phyloP scores from a whole-genome alignment of 164 flowering plant genomes.

The Chimonanthus praecox region DNA sequence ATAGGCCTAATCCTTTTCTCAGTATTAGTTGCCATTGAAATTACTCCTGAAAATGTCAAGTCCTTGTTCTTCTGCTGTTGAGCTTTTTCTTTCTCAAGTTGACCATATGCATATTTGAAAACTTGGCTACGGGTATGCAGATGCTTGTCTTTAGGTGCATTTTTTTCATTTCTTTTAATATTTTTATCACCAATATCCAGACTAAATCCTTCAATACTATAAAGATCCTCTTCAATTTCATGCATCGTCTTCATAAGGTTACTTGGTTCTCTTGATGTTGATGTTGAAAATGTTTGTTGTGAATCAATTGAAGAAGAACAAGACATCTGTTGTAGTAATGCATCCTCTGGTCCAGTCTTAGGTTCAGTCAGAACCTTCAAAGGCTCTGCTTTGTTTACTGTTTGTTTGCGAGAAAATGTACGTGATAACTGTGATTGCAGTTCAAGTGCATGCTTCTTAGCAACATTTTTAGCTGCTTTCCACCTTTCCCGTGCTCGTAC shows the following conservation, averaged over 20 bases:
- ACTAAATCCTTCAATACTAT: slow-evolving; percentile 62
- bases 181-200: slow-evolving; percentile 66
- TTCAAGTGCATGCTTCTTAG: slow-evolving; percentile 66
- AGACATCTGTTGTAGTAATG: slow-evolving; percentile 28
- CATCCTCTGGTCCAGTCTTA: slow-evolving; percentile 46
- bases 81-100: slow-evolving; percentile 96
- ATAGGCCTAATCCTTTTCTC: slow-evolving; percentile 60
- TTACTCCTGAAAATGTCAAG: slow-evolving; percentile 80
- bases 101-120: slow-evolving; percentile 94
- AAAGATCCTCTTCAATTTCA: slow-evolving; percentile 55
- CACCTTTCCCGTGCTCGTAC: slow-evolving; percentile 90
- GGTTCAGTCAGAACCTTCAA: slow-evolving; percentile 28
- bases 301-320: slow-evolving; percentile 20
- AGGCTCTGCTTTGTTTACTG: slow-evolving; percentile 25
- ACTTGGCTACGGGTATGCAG: slow-evolving; percentile 83
- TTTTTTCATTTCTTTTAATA: slow-evolving; percentile 43
- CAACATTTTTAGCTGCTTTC: slow-evolving; percentile 78
- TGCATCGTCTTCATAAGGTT: slow-evolving; percentile 60
- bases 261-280: slow-evolving; percentile 46
- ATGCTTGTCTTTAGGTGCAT: slow-evolving; percentile 55
- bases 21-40: slow-evolving; percentile 76
- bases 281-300: slow-evolving; percentile 20
- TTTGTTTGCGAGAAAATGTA: slow-evolving; percentile 71
- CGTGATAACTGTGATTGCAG: slow-evolving; percentile 69
- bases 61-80: slow-evolving; percentile 63